phyloP scores from a whole-genome alignment of 345 rosid genomes.

The Ailanthus altissimus region DNA sequence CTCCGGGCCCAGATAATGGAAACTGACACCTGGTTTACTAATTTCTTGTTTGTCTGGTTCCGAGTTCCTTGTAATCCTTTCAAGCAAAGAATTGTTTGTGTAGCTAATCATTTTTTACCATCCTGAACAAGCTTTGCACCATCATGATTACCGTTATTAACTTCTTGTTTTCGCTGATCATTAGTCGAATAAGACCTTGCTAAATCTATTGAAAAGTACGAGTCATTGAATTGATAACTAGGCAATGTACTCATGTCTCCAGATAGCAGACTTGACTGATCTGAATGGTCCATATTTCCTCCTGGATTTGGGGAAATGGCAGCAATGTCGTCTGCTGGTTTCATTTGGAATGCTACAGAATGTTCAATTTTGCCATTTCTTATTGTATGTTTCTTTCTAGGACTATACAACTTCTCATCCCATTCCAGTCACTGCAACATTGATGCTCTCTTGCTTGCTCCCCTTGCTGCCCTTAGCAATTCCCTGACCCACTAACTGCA shows the following conservation, averaged over 20 bases:
- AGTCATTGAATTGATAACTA: conserved; percentile 51
- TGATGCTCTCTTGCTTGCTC: conserved; percentile 4
- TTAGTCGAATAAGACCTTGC: conserved; percentile 34
- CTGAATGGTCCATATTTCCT: conserved; percentile 14
- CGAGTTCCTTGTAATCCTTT: conserved; percentile 21
- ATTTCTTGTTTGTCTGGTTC: background rate
- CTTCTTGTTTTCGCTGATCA: conserved; percentile 1
- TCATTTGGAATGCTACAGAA: background rate
- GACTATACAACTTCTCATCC: conserved; percentile 30
- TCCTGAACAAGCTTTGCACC: conserved; percentile 13
- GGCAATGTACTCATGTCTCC: conserved; percentile 33
- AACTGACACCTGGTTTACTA: background rate
- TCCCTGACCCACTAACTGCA: conserved; percentile 31
- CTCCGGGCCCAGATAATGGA: conserved; percentile 8
- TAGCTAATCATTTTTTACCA: conserved; percentile 16
- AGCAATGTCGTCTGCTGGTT: background rate
- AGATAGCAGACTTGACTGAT: conserved; percentile 27
- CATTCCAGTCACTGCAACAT: conserved; percentile 25
- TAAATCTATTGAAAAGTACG: conserved; percentile 49
- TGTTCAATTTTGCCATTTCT: conserved; percentile 1
- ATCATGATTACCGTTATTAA: background rate
- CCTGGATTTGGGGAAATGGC: background rate
- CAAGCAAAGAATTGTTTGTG: conserved; percentile 13
- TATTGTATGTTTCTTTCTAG: conserved; percentile 2
- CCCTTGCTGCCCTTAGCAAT: conserved; percentile 2